phyloP scores from a whole-genome alignment of 495 filamentous ascomycete species.

The Cladorrhinum samala region DNA sequence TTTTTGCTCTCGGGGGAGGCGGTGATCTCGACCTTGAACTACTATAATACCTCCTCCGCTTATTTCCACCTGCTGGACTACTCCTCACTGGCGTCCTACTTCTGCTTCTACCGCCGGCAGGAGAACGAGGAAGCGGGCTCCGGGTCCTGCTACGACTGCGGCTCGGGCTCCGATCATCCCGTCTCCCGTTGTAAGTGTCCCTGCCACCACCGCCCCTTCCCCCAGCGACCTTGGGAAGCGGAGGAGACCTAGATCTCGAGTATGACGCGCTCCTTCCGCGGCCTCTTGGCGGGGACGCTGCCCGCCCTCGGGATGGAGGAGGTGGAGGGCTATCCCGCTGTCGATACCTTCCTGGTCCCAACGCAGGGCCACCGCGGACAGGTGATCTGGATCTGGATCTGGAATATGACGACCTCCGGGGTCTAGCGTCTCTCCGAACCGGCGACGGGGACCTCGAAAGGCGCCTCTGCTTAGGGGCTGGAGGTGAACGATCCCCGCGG shows the following conservation, averaged over 20 bases:
- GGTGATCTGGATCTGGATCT: slow-evolving; percentile 5
- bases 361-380: background rate
- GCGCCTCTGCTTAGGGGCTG: slow-evolving; percentile 8
- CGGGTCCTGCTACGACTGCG: slow-evolving; percentile 3
- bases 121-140: slow-evolving; percentile 16
- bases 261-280: slow-evolving; percentile 5
- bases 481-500: slow-evolving; percentile 2
- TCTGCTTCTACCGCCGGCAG: slow-evolving; percentile 14
- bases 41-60: slow-evolving; percentile 27
- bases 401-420: background rate
- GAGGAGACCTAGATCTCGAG: slow-evolving; percentile 9
- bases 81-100: slow-evolving; percentile 11
- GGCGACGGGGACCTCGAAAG: slow-evolving; percentile 8
- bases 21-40: slow-evolving; percentile 19
- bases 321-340: background rate
- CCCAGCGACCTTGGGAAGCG: background rate
- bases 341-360: background rate
- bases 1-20: slow-evolving; percentile 15
- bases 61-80: background rate
- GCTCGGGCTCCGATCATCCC: background rate
- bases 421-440: background rate
- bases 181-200: background rate
- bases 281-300: too few relatives aligned
- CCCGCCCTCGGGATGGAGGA: background rate
- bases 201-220: background rate